phyloP scores from a whole-genome alignment of 2,329 filamentous ascomycete genomes.

The Fusarium sp. region DNA sequence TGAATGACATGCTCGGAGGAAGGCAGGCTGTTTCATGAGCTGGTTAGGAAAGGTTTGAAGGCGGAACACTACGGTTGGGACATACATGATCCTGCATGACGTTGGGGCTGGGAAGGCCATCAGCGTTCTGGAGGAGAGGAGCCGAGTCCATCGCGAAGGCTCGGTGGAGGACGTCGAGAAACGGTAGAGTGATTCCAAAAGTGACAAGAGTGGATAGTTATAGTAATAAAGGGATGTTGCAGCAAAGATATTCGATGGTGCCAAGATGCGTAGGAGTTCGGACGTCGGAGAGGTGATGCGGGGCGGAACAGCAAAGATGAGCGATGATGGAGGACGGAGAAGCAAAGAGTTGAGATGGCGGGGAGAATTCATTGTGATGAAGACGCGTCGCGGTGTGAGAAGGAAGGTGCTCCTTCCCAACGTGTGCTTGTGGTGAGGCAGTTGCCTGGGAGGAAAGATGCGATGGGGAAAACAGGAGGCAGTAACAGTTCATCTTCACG shows the following conservation, averaged over 20 bases:
- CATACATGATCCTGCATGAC: constrained; percentile 53
- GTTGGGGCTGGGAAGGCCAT: constrained; percentile 48
- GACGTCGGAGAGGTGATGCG: constrained; percentile 15
- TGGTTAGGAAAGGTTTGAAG: not conserved
- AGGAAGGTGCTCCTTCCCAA: not conserved
- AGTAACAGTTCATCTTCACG: not conserved
- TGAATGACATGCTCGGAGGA: constrained; percentile 63
- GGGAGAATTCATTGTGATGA: not conserved
- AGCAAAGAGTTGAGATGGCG: not conserved
- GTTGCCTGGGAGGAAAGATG: not conserved
- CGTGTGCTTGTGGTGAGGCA: not conserved
- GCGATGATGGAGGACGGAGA: constrained; percentile 20
- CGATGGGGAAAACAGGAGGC: not conserved
- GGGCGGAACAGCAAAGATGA: constrained; percentile 1
- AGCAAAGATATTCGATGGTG: constrained; percentile 6
- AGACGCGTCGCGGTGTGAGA: not conserved
- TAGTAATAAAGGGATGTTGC: constrained; percentile 13
- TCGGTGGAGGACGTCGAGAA: not conserved
- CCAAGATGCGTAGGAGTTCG: constrained; percentile 21
- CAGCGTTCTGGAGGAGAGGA: constrained; percentile 49
- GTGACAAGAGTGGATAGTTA: not conserved
- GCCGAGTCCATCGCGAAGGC: constrained; percentile 48
- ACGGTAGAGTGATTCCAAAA: not conserved
- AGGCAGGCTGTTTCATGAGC: constrained; percentile 56
- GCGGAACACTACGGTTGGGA: not conserved